Evolutionary conservation across 2,329 filamentous ascomycete genomes (phyloP), one percentile per base, ranked within the genome.

Genomic region (Talaromyces sp.): DNA sequence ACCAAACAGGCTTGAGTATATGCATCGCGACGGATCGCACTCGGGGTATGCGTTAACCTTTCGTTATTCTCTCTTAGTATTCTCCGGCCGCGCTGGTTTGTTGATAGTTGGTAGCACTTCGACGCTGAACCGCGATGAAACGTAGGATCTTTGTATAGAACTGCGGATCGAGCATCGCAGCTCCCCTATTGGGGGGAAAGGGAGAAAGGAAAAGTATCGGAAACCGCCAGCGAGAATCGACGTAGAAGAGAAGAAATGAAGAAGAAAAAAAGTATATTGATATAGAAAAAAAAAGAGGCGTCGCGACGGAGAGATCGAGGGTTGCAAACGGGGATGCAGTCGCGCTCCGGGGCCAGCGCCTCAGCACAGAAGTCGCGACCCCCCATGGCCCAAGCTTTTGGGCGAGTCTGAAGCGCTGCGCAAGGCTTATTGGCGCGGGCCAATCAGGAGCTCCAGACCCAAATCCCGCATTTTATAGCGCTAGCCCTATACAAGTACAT

Each of bases 1-100:
- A 87, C 92, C 93, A 97, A 73, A 90, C 87, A 68, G 93, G 93
- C 85, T 95, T 96, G 77, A 95, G 91, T 78, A 97, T 85, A 80
- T 87, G 88, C 90, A 93, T 92, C 66, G 67, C 68, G 64, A 60
- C 54, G 53, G 50, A 14, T 50, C 50, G 31, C 56, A n/a, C n/a
- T 56, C 53, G 26, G 41, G n/a, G 19, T 19, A 26, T 35, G 26
- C 14, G 2, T 54, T 7, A 50, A 46, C 11, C 9, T 21, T 12
- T 29, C 19, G 31, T 48, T n/a, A 5, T 51, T 46, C 9, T 26
- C n/a, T 41, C 2, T 54, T 26, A 56, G 46, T 24, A 52, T 35
- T 38, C 41, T 11, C 12, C 38, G 21, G n/a, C 43, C 24, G 56
- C 27, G 48, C 46, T 12, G 51, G 35, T 35, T 57, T 26, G 35